These are phyloP conservation scores for Saturnispora silvae DNA, from an alignment of 805 yeast species.

Conservation along the genomic window DNA sequence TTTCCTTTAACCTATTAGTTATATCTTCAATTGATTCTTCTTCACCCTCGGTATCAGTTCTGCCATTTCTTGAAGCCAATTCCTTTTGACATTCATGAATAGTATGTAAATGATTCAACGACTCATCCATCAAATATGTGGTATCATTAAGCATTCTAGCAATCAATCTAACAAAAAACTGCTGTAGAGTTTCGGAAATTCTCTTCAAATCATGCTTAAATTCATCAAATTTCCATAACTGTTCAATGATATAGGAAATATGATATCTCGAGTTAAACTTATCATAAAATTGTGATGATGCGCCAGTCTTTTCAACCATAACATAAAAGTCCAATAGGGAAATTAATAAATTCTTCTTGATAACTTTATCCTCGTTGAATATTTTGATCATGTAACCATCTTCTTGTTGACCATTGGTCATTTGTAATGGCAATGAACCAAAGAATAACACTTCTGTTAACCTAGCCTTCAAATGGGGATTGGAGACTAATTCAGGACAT, in stretches of 20 bases:
- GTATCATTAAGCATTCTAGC: constrained; percentile 94
- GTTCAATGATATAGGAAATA: constrained; percentile 72
- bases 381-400: constrained; percentile 69
- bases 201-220: constrained; percentile 60
- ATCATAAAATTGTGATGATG: constrained; percentile 90
- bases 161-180: constrained; percentile 82
- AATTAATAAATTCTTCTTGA: constrained; percentile 58
- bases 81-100: constrained; percentile 72
- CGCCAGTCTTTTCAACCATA: constrained; percentile 92
- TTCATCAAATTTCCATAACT: constrained; percentile 64
- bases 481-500: constrained; percentile 76
- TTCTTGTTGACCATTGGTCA: constrained; percentile 30
- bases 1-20: constrained; percentile 40
- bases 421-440: constrained; percentile 50
- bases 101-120: constrained; percentile 64
- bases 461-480: constrained; percentile 86
- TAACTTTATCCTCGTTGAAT: constrained; percentile 53
- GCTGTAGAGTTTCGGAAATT: constrained; percentile 59
- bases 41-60: constrained; percentile 23
- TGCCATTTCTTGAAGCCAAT: constrained; percentile 32
- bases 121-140: constrained; percentile 84
- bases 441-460: constrained; percentile 69
- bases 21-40: constrained; percentile 58
- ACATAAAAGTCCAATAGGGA: constrained; percentile 85
- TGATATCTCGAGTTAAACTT: constrained; percentile 86